These are phyloP conservation scores for Globisporangium cystogenes DNA, from an alignment of 352 stramenopile genomes.

Conservation along the genomic window DNA sequence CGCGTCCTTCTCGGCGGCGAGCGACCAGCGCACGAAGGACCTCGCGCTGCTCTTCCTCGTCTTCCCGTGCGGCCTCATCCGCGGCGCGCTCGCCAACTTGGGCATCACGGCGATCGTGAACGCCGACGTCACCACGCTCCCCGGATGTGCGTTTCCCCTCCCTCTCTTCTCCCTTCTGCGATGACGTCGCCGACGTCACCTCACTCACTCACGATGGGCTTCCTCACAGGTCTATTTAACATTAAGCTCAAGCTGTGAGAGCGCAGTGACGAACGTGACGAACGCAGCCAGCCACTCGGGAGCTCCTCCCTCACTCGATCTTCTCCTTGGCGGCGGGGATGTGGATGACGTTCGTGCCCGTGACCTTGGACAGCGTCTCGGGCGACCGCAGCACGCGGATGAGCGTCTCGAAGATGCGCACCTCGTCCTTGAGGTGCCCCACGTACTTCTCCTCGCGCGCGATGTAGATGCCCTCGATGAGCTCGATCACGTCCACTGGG, in stretches of 20 bases:
- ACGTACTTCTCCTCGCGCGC: conserved; percentile 78
- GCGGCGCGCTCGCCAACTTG: conserved; percentile 92
- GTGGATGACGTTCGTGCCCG: conserved; percentile 81
- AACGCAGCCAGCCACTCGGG: no score
- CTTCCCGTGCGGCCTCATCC: conserved; percentile 94
- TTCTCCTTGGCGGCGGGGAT: conserved; percentile 84
- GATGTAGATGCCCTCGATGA: conserved; percentile 88
- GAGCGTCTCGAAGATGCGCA: conserved; percentile 85
- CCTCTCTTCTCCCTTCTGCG: no score
- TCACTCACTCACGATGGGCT: no score
- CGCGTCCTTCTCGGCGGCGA: conserved; percentile 67
- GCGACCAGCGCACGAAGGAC: conserved; percentile 82
- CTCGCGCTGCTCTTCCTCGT: conserved; percentile 92
- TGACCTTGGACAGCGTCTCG: conserved; percentile 82
- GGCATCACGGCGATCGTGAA: conserved; percentile 94
- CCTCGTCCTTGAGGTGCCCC: conserved; percentile 84
- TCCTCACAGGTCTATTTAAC: conserved; percentile 89
- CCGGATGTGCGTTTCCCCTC: conserved; percentile 74
- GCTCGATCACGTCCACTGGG: conserved; percentile 77
- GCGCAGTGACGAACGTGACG: no score
- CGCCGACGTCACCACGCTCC: conserved; percentile 89
- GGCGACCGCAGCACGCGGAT: conserved; percentile 79
- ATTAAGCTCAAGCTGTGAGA: conserved; percentile 82
- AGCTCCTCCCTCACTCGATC: conserved; percentile 48
- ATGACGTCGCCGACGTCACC: neutral